Evolutionary conservation across 2,329 filamentous ascomycete species (phyloP), one percentile per base, ranked within the genome.

Genomic region (Aspergillus aculeatinus): DNA sequence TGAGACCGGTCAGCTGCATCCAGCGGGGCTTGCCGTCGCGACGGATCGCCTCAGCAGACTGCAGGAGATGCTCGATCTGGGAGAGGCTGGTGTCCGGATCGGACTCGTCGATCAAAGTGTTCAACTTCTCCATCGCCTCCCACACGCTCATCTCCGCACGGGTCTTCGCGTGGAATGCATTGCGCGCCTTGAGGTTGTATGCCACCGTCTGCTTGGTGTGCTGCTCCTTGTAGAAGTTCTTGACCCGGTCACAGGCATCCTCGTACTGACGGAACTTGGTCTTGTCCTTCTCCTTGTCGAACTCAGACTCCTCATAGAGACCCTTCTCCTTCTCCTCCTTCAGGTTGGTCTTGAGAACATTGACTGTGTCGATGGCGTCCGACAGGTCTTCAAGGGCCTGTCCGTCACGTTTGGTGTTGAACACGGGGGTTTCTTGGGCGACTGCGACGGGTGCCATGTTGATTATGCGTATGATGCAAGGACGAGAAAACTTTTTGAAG

Each of bases 91-190:
- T 96, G 79, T 96, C 92, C 1, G 92, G 92, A 79, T 96, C 92
- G 21, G 89, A 92, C 77, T 96, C 90, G 78, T 96, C 92, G 75
- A 96, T 90, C 55, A 96, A 84, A 0, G 89, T 92, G 83, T 96
- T 91, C 71, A 96, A 88, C 78, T 92, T 93, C 84, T 96, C 91
- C 79, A 96, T 95, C 21, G 92, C 92, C 75, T 96, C 83, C 92
- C 92, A 96, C 74, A 96, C 83, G 63, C 88, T 89, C 90, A 96
- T 91, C 75, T 89, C 83, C 16, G 89, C 86, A 57, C 89, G 86
- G 1, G 84, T 84, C 62, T 87, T 85, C 65, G 82, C 83, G 75
- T 87, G 80, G 79, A 92, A 91, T 57, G 83, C 80, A 67, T 89
- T 87, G 58, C 92, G 90, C 14, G 90, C 91, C 64, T 87, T 86